phyloP scores from a whole-genome alignment of 768 basidiomycete species.

The Cystofilobasidium ferigula region DNA sequence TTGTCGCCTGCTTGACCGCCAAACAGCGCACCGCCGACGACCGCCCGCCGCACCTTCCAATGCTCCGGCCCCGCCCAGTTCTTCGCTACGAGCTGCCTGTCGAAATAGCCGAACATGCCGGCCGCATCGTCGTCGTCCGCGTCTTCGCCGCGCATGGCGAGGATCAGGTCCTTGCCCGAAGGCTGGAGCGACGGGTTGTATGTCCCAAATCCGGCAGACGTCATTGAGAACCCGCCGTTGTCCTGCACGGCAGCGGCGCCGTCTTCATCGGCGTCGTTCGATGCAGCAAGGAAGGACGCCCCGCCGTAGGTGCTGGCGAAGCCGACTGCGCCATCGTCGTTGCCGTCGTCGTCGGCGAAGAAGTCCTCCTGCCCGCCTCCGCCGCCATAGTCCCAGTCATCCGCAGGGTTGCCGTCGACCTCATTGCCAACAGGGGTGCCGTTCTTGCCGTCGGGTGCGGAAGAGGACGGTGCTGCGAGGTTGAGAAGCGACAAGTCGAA shows the following conservation, averaged over 20 bases:
- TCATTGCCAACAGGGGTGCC: constrained; percentile 26
- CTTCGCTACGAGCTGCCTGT: constrained; percentile 61
- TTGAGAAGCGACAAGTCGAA: constrained; percentile 46
- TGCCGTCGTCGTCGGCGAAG: constrained; percentile 35
- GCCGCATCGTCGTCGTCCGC: constrained; percentile 40
- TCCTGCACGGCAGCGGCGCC: constrained; percentile 26
- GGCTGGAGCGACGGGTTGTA: constrained; percentile 50
- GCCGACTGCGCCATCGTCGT: too few relatives aligned
- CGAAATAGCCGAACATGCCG: constrained; percentile 73
- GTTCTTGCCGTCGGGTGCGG: constrained; percentile 26
- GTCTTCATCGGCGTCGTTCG: constrained; percentile 39
- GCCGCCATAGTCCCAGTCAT: constrained; percentile 35
- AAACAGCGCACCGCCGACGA: constrained; percentile 32
- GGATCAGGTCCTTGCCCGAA: constrained; percentile 66
- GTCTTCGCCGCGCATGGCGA: constrained; percentile 70
- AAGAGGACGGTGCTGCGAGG: constrained; percentile 27
- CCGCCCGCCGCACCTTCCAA: constrained; percentile 81
- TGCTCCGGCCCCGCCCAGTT: constrained; percentile 99
- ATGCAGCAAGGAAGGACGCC: constrained; percentile 33
- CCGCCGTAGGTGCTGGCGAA: constrained; percentile 36
- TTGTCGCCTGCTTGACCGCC: constrained; percentile 35
- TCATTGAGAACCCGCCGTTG: constrained; percentile 16
- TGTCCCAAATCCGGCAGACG: constrained; percentile 47
- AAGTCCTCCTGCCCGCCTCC: constrained; percentile 30
- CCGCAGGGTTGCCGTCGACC: constrained; percentile 20